Base-by-base conservation (phyloP, 2,329 filamentous ascomycete species). In the Sporothrix brasiliensis region DNA sequence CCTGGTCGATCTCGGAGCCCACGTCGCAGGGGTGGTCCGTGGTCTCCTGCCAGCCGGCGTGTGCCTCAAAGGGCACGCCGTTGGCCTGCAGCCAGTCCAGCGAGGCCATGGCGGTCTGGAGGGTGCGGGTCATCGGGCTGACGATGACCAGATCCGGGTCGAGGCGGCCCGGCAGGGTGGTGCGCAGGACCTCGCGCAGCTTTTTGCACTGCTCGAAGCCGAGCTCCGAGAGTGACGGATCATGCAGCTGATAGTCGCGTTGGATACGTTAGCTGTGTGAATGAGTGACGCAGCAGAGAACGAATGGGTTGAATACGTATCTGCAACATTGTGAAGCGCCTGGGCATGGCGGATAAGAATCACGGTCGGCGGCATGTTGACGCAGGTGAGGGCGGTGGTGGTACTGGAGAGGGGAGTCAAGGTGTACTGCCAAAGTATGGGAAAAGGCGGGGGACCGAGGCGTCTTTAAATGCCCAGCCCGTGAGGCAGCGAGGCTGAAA, bases 311-410 rank as follows among this genome's bases (percentile, higher is more conserved):
- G 10, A 21, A 3, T 16, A 84, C 85, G 80, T 81, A 87, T 87
- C 78, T 66, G 79, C 76, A 16, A 81, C 79, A 71, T 88, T 88
- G 77, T 88, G 86, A n/a, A 82, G 76, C 10, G 83, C 86, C 79
- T 98, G 92, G 19, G 92, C 94, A 84, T 98, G 94, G 75, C 94
- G 91, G 76, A 97, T 90, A 76, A 98, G 84, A 74, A 98, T 91
- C 72, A 97, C 75, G 0, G 82, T 86, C 0, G 85, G 85, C 67
- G 85, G 76, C 86, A 88, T 87, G 3, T 27, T 72, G 58, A 39
- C 19, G 53, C 11, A 30, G 21, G 44, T 39, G 27, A 13, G 13
- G 21, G 24, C 16, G 21, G 47, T 6, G 34, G 24, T 52, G 63
- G 41, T 44, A 24, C 13, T 24, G 27, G 27, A 30, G 27, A 30